Base-by-base conservation (phyloP, 2,329 filamentous ascomycete species). In the Xylaria sp. region DNA sequence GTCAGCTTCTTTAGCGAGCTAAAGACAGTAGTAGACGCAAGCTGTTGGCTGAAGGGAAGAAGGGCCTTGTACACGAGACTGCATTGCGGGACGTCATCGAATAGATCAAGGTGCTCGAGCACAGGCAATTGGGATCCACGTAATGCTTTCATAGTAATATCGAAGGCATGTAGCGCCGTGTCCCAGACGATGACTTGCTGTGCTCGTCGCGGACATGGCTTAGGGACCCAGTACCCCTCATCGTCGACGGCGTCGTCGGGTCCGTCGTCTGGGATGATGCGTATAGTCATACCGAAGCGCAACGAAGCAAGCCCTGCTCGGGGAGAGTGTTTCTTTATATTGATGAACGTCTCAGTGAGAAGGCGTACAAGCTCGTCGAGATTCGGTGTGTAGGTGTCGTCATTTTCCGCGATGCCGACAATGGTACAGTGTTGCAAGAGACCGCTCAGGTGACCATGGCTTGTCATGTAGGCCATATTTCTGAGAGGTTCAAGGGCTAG, bases 341-440 rank as follows among this genome's bases (percentile, higher is more conserved):
- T 62, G 45, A n/a, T 2, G 42, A 66, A 61, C n/a, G 48, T 27
- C 1, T 32, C 5, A 1, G 24, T 54, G 2, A 67, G 19, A 17
- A 62, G 64, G 1, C 24, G 64, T 19, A 17, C n/a, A 32, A 39
- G 21, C 19, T 59, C 24, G 9, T 54, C 3, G 8, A 21, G 5
- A 32, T 7, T 5, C 17, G 14, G 32, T 3, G 36, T 8, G 21
- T 27, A 6, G 9, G 12, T 1, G 2, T 12, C 9, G 2, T 9
- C 11, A 14, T 21, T 12, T 11, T 11, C 63, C 14, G 30, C 1
- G 30, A 61, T 12, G 32, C 39, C 50, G 19, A 14, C 51, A n/a
- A 66, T 42, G 34, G 64, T 66, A 51, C 50, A 61, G 32, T 66
- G 64, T 11, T 45, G 19, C 19, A 61, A n/a, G 7, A 27, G 5